These are phyloP conservation scores for Euphorbia celastroides DNA, from an alignment of 441 rosid species.

Conservation along the genomic window DNA sequence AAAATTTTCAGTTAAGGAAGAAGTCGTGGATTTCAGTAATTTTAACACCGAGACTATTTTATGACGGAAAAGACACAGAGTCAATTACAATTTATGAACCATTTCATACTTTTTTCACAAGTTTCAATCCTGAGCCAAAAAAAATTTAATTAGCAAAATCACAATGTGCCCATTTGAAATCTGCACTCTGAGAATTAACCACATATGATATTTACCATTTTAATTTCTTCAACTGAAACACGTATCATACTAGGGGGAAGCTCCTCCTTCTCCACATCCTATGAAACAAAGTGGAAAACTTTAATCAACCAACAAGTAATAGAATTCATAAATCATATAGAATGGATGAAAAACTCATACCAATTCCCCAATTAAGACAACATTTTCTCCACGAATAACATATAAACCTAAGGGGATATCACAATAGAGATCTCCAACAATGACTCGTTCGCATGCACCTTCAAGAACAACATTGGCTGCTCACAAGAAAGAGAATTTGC, in stretches of 20 bases:
- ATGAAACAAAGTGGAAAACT: slow-evolving; percentile 1
- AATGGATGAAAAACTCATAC: slow-evolving; percentile 31
- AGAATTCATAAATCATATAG: neutral
- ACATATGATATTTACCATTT: slow-evolving; percentile 35
- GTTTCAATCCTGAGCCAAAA: neutral
- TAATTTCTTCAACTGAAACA: slow-evolving; percentile 71
- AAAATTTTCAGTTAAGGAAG: neutral
- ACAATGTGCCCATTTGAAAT: neutral
- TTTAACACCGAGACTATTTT: neutral
- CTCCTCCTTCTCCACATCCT: slow-evolving; percentile 86
- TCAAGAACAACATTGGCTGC: slow-evolving; percentile 93
- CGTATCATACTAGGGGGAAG: slow-evolving; percentile 85
- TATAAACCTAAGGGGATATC: slow-evolving; percentile 90
- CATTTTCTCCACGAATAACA: slow-evolving; percentile 92
- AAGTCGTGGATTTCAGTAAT: neutral
- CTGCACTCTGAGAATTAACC: neutral
- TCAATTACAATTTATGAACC: neutral
- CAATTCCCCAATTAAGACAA: slow-evolving; percentile 90
- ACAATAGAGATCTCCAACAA: slow-evolving; percentile 77
- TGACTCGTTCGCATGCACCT: slow-evolving; percentile 85
- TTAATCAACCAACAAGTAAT: neutral
- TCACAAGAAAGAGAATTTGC: neutral
- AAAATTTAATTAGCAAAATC: neutral
- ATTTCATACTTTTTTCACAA: neutral
- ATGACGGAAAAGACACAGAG: neutral